Evolutionary conservation across 192 early-diverging fungal species (phyloP), one percentile per base, ranked within the genome.

Genomic region (Entomortierella parvispora): DNA sequence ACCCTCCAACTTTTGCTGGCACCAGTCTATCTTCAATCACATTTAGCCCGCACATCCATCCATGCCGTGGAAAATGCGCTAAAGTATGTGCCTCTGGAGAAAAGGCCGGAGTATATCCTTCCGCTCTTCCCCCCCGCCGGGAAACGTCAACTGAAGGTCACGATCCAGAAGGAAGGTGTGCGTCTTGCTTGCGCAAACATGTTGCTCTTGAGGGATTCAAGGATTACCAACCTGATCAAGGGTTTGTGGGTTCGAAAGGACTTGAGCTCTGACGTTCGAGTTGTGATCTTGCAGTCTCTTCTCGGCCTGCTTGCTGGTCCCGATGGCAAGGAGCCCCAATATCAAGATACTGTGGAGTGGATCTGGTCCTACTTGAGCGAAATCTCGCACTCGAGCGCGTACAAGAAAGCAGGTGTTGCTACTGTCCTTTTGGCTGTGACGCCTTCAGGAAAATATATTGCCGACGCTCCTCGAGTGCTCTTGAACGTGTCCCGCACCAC

Each of bases 61-160:
- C 74, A 77, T 42, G 74, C 74, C 2, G 74, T 77, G 0, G 74
- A 77, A 34, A 77, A 77, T 47, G 65, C 74, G 17, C 74, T 77
- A 47, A 77, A 63, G 61, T 62, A 53, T 31, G 61, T 77, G 1
- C 42, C 59, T 23, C 26, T 58, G 20, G 31, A 48, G 10, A 32
- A 53, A 6, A 33, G 58, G 2, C 74, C 74, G 2, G 61, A 77
- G 17, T 77, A 58, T 52, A 77, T 77, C 43, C n/a, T 58, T 28
- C 74, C 74, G 0, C 53, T 77, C 3, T 77, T 77, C 56, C 66
- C 65, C 2, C 43, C 65, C 12, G 52, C 29, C 2, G 74, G 43
- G 9, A 31, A 65, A 15, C 65, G 66, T 2, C 74, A 68, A 28
- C 53, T 58, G 18, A 77, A 77, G 60, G 66, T 77, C n/a, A 77